These are phyloP conservation scores for Lentinula sp. DNA, from an alignment of 768 basidiomycete genomes.

Conservation along the genomic window DNA sequence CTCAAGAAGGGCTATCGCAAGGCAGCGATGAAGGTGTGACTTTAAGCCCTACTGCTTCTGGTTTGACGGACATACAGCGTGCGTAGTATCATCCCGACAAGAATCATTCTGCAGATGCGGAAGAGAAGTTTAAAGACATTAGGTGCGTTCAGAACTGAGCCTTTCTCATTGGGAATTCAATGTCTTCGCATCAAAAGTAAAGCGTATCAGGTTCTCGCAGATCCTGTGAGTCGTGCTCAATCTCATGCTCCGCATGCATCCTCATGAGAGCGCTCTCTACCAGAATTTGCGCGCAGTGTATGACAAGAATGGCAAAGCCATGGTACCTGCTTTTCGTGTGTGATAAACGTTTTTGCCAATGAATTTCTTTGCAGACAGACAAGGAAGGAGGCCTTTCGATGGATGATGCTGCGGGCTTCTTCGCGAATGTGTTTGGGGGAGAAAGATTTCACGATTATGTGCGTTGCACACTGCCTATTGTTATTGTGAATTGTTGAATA, in stretches of 20 bases:
- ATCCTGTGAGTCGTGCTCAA: conserved; percentile 48
- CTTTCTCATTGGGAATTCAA: not conserved
- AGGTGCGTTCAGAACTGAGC: conserved; percentile 42
- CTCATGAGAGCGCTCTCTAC: not conserved
- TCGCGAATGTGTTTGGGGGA: conserved; percentile 93
- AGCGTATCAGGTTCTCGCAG: conserved; percentile 91
- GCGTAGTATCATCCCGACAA: conserved; percentile 90
- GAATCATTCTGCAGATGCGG: conserved; percentile 88
- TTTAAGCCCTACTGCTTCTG: not conserved
- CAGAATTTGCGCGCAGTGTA: conserved; percentile 85
- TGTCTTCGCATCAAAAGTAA: conserved; percentile 43
- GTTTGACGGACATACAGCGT: not conserved
- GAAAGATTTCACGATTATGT: conserved; percentile 89
- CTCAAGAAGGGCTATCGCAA: conserved; percentile 95
- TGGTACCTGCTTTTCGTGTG: conserved; percentile 29
- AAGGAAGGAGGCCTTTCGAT: conserved; percentile 73
- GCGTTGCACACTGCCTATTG: conserved; percentile 23
- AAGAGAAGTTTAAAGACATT: conserved; percentile 95
- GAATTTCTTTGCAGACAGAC: conserved; percentile 41
- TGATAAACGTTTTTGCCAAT: not conserved
- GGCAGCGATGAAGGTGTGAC: conserved; percentile 79
- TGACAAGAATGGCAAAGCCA: conserved; percentile 91
- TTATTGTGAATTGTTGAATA: not conserved
- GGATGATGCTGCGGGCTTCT: conserved; percentile 93
- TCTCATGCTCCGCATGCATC: conserved; percentile 1